phyloP scores from a whole-genome alignment of 2,329 filamentous ascomycete genomes.

The Sporothrix protearum region DNA sequence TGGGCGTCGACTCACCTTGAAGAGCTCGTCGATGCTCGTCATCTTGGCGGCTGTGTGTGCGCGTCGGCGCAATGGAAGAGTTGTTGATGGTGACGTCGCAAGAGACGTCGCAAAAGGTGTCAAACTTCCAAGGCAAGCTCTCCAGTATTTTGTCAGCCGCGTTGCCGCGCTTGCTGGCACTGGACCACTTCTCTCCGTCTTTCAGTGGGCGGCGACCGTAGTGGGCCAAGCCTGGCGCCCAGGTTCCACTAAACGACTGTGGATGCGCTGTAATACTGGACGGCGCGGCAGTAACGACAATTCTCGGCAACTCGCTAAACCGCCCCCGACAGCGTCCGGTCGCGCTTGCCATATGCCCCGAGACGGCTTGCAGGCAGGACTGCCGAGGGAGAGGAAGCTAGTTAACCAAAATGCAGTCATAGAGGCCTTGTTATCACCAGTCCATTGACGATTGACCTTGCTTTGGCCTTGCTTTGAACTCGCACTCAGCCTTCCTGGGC shows the following conservation, averaged over 20 bases:
- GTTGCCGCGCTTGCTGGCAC: too few species aligned
- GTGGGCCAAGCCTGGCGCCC: too few species aligned
- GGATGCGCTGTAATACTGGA: too few species aligned
- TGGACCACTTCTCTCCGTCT: background rate
- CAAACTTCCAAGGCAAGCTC: background rate
- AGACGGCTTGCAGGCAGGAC: background rate
- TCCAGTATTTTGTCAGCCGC: background rate
- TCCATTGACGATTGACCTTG: background rate
- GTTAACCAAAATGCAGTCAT: background rate
- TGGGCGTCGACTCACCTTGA: conserved; percentile 43
- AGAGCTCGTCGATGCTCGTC: conserved; percentile 58
- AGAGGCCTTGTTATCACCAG: too few species aligned
- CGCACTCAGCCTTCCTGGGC: background rate
- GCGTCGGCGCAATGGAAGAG: background rate
- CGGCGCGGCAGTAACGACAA: background rate
- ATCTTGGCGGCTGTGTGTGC: conserved; percentile 36
- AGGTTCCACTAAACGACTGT: background rate
- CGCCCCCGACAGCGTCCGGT: background rate
- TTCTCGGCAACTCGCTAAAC: too few species aligned
- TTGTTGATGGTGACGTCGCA: conserved; percentile 1
- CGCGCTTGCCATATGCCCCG: conserved; percentile 11
- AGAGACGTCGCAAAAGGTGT: too few species aligned
- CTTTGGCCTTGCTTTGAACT: background rate
- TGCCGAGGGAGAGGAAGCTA: background rate
- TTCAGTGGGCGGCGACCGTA: too few species aligned